phyloP scores from a whole-genome alignment of 1,139 yeast genomes.

The Starmera stellimalicola region DNA sequence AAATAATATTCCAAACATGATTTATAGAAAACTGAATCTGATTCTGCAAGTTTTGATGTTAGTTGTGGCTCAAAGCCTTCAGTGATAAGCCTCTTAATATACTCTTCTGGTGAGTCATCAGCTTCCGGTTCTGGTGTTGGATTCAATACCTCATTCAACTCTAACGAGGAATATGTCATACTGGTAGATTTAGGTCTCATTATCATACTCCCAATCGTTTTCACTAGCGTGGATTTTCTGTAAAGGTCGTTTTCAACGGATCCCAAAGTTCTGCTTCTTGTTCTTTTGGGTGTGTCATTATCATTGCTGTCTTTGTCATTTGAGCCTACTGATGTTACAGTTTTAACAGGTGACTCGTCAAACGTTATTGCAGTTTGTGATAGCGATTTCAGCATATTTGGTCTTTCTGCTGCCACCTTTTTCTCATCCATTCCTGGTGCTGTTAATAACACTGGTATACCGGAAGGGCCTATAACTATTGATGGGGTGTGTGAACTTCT shows the following conservation, averaged over 20 bases:
- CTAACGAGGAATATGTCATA: neutral
- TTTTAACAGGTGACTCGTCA: neutral
- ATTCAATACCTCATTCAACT: neutral
- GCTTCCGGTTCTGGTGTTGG: conserved; percentile 23
- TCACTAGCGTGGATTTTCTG: conserved; percentile 23
- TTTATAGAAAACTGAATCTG: conserved; percentile 26
- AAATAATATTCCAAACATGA: conserved; percentile 30
- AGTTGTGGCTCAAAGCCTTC: conserved; percentile 28
- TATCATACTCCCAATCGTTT: conserved; percentile 26
- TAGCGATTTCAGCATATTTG: neutral
- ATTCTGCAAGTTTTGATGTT: conserved; percentile 28
- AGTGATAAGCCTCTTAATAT: conserved; percentile 23
- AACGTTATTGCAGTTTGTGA: neutral
- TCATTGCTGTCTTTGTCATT: neutral
- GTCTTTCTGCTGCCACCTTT: neutral
- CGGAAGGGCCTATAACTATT: neutral
- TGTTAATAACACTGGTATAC: too few relatives aligned
- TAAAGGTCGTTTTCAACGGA: conserved; percentile 16
- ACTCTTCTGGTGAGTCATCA: conserved; percentile 27
- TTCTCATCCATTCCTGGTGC: neutral
- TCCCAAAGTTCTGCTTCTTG: conserved; percentile 17
- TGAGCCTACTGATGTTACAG: neutral
- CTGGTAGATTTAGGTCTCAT: conserved; percentile 16
- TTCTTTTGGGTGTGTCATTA: too few relatives aligned
- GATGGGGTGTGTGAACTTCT: neutral